These are phyloP conservation scores for Xerocomus spinulosus DNA, from an alignment of 768 basidiomycete species.

Conservation along the genomic window DNA sequence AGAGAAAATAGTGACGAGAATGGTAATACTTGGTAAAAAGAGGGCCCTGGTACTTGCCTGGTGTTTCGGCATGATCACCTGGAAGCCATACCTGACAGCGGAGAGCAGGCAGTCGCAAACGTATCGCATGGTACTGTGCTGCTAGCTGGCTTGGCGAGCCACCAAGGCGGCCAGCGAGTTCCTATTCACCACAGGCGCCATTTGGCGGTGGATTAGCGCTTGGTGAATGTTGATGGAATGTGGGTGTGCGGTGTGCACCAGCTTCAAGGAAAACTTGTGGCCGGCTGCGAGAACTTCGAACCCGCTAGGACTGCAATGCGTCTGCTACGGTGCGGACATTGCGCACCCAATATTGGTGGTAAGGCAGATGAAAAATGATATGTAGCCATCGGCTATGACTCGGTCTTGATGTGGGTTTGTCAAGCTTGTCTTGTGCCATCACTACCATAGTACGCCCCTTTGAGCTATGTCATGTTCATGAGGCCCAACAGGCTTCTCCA, in stretches of 20 bases:
- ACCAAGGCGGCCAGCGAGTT: background rate
- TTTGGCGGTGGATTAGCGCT: constrained; percentile 3
- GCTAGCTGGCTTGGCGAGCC: background rate
- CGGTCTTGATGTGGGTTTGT: constrained; percentile 18
- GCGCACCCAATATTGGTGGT: constrained; percentile 13
- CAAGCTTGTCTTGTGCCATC: background rate
- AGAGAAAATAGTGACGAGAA: background rate
- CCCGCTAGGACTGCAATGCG: constrained; percentile 9
- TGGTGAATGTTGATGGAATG: constrained; percentile 1
- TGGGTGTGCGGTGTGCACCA: constrained; percentile 1
- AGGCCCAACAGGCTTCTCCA: background rate
- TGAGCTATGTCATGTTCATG: background rate
- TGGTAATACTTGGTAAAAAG: constrained; percentile 9
- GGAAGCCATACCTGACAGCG: constrained; percentile 1
- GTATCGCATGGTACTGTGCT: too few relatives aligned
- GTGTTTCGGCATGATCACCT: constrained; percentile 3
- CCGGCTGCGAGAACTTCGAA: constrained; percentile 18
- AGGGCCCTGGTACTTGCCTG: background rate
- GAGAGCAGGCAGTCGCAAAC: constrained; percentile 1
- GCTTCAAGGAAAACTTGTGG: constrained; percentile 25
- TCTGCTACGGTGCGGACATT: constrained; percentile 27
- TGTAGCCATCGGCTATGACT: constrained; percentile 16
- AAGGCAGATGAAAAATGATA: constrained; percentile 4
- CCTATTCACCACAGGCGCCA: too few relatives aligned
- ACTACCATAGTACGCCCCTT: background rate